Conservation (phyloP, 2,329 filamentous ascomycete genomes). For the Diplodia sapinea region DNA sequence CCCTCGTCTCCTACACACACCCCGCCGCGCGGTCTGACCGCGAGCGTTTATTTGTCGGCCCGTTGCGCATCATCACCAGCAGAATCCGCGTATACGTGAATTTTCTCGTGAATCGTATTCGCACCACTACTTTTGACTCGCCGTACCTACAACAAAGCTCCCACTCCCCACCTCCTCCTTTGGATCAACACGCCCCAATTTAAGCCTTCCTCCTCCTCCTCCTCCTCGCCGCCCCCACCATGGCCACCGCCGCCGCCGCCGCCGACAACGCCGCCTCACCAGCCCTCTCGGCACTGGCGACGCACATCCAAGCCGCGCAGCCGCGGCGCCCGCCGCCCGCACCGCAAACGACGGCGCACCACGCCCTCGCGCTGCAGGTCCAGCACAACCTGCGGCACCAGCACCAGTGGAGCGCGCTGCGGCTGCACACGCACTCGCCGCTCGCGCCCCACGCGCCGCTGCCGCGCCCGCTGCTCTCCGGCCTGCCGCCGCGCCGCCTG, state of each 20-base stretch:
- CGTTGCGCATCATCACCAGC: constrained; percentile 1
- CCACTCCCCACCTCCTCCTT: neutral
- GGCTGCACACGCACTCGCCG: constrained; percentile 58
- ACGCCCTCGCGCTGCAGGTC: constrained; percentile 65
- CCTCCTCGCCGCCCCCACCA: too few species aligned
- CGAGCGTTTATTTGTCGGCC: neutral
- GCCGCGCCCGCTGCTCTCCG: constrained; percentile 70
- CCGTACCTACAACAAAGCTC: neutral
- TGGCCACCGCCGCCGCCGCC: neutral
- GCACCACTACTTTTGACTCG: neutral
- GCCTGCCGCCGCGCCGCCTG: constrained; percentile 72
- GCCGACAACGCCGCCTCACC: neutral
- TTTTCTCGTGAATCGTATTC: constrained; percentile 21
- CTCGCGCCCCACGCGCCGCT: constrained; percentile 48
- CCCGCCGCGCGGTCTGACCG: neutral
- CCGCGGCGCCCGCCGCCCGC: constrained; percentile 34
- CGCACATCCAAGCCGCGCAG: constrained; percentile 44
- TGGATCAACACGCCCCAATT: too few species aligned
- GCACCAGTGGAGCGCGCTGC: constrained; percentile 73
- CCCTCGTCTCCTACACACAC: too few species aligned
- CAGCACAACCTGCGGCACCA: constrained; percentile 75
- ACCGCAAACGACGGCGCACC: constrained; percentile 36
- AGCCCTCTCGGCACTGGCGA: constrained; percentile 49
- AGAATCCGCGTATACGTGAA: neutral
- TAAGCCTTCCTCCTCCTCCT: too few species aligned